A percentile compares a stretch with the other conserved stretches of the same genome.
These are phyloP conservation scores for Vairimorpha necatrix DNA, from an alignment of 371 early-diverging fungal species.

Conservation along the genomic window DNA sequence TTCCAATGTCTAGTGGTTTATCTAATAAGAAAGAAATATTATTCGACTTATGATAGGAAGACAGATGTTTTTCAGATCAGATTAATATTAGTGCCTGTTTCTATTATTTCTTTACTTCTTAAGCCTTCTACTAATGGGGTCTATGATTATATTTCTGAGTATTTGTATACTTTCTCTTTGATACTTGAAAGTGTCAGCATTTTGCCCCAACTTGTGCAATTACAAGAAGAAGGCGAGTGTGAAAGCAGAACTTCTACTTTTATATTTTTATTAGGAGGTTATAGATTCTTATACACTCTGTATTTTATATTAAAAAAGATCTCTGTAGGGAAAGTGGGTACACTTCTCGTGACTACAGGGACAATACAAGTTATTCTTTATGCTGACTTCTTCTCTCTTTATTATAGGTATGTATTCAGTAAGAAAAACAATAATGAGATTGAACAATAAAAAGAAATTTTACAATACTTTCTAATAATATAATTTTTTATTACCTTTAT, in stretches of 20 bases:
- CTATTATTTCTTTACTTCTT: slow-evolving; percentile 65
- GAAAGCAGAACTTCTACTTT: slow-evolving; percentile 95
- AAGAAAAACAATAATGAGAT: slow-evolving; percentile 2
- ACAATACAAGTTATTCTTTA: slow-evolving; percentile 87
- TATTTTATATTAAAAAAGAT: slow-evolving; percentile 81
- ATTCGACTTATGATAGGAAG: slow-evolving; percentile 78
- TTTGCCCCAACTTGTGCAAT: slow-evolving; percentile 89
- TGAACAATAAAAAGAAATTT: neutral
- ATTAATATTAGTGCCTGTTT: slow-evolving; percentile 53
- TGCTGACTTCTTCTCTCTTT: slow-evolving; percentile 91
- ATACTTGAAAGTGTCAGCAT: slow-evolving; percentile 92
- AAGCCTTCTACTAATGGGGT: slow-evolving; percentile 64
- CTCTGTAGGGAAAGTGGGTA: slow-evolving; percentile 58
- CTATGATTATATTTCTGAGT: slow-evolving; percentile 24
- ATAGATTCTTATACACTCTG: slow-evolving; percentile 82
- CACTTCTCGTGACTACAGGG: slow-evolving; percentile 76
- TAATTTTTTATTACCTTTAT: too few relatives aligned
- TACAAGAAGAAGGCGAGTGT: slow-evolving; percentile 88
- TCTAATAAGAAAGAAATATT: slow-evolving; percentile 75
- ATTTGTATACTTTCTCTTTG: slow-evolving; percentile 81
- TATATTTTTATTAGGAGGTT: slow-evolving; percentile 88
- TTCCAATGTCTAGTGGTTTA: slow-evolving; percentile 79
- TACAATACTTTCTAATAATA: too few relatives aligned
- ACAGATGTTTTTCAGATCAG: slow-evolving; percentile 74
- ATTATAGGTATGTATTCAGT: slow-evolving; percentile 66